phyloP scores from a whole-genome alignment of 768 basidiomycete species.

The Collybia sp. region DNA sequence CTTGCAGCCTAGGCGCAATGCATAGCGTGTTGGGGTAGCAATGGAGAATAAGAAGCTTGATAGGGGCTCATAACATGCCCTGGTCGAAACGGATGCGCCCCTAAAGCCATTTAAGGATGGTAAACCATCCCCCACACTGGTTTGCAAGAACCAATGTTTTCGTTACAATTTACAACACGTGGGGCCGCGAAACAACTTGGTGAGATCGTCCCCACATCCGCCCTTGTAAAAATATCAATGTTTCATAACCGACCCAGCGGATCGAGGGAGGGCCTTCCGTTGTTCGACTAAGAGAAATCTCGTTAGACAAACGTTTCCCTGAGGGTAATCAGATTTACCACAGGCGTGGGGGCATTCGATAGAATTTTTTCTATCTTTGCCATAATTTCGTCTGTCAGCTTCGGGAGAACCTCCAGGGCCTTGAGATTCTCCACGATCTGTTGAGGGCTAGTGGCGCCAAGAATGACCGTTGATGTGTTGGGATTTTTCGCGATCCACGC shows the following conservation, averaged over 20 bases:
- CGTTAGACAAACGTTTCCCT: neutral
- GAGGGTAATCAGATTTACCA: conserved; percentile 21
- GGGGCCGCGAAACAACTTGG: no score
- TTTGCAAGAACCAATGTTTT: no score
- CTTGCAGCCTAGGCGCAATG: no score
- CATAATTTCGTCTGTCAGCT: conserved; percentile 62
- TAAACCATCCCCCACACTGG: no score
- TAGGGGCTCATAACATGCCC: no score
- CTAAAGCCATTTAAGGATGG: no score
- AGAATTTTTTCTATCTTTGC: conserved; percentile 67
- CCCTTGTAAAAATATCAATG: no score
- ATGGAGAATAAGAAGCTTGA: no score
- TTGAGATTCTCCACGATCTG: conserved; percentile 66
- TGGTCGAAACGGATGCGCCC: no score
- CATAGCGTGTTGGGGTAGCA: no score
- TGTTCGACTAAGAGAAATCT: neutral
- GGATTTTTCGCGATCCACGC: conserved; percentile 72
- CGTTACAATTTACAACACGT: no score
- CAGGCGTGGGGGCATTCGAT: conserved; percentile 40
- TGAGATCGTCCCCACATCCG: no score
- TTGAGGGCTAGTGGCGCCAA: conserved; percentile 59
- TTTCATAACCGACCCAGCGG: neutral
- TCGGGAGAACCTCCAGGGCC: conserved; percentile 68
- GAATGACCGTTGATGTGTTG: conserved; percentile 61
- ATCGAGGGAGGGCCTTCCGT: neutral